phyloP scores from a whole-genome alignment of 1,139 yeast species.

The Magnusiomyces sp. region DNA sequence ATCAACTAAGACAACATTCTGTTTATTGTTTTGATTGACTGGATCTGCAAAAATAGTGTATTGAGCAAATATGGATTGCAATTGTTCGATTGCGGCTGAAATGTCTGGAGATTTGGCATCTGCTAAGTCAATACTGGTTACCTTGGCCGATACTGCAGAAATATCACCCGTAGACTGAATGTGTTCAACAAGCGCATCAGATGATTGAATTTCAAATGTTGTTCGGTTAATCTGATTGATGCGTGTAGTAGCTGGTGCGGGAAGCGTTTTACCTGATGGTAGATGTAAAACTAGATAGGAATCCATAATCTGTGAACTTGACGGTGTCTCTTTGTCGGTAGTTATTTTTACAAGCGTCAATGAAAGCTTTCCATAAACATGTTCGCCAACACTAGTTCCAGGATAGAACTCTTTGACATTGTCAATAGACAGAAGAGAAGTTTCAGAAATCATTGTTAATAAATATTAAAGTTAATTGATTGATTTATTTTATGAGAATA shows the following conservation, averaged over 20 bases:
- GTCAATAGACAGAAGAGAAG: conserved; percentile 4
- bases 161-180: not conserved
- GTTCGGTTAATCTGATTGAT: conserved; percentile 1
- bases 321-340: not conserved
- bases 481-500: too few species aligned
- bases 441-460: conserved; percentile 1
- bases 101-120: not conserved
- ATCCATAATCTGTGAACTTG: not conserved
- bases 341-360: conserved; percentile 5
- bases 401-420: conserved; percentile 11
- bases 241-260: conserved; percentile 8
- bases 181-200: conserved; percentile 1
- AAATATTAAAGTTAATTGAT: too few species aligned
- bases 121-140: not conserved
- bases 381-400: not conserved
- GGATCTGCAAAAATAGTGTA: conserved; percentile 9
- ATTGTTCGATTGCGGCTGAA: not conserved
- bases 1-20: conserved; percentile 5
- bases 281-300: conserved; percentile 6
- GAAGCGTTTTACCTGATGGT: conserved; percentile 8
- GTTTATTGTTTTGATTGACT: not conserved
- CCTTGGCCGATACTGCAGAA: not conserved
- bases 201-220: not conserved
- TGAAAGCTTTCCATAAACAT: conserved; percentile 5
- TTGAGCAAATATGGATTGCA: conserved; percentile 11